Conservation (phyloP, 208 protist species). For the Trypanosoma lewisi region DNA sequence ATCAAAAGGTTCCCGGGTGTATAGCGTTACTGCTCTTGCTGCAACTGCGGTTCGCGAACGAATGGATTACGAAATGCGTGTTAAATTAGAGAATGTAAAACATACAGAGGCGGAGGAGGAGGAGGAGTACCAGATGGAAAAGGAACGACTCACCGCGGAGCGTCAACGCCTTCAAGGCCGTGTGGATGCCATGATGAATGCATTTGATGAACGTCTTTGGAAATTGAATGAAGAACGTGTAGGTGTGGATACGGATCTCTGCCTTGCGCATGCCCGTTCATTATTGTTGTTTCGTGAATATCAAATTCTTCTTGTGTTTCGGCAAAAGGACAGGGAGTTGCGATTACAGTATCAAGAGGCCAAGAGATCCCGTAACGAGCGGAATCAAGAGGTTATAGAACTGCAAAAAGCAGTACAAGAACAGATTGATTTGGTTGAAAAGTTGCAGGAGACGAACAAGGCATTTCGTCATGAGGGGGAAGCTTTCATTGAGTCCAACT, state of each 20-base stretch:
- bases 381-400: constrained; percentile 55
- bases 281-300: constrained; percentile 95
- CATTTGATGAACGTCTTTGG: constrained; percentile 81
- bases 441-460: constrained; percentile 67
- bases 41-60: constrained; percentile 63
- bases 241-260: constrained; percentile 91
- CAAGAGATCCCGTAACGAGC: constrained; percentile 55
- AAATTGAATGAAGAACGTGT: constrained; percentile 81
- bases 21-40: constrained; percentile 43
- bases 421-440: constrained; percentile 56
- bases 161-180: constrained; percentile 49
- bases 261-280: constrained; percentile 88
- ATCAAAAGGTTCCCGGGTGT: constrained; percentile 28
- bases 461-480: constrained; percentile 72
- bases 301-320: constrained; percentile 92
- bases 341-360: constrained; percentile 49
- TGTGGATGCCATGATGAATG: constrained; percentile 39
- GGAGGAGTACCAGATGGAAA: constrained; percentile 73
- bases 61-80: constrained; percentile 76
- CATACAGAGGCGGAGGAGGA: constrained; percentile 81
- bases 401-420: constrained; percentile 50
- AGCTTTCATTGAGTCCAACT: constrained; percentile 80
- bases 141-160: constrained; percentile 61
- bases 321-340: constrained; percentile 85
- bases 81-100: constrained; percentile 82